Conservation (phyloP, 2,329 filamentous ascomycete species). For the Alternaria triticina region DNA sequence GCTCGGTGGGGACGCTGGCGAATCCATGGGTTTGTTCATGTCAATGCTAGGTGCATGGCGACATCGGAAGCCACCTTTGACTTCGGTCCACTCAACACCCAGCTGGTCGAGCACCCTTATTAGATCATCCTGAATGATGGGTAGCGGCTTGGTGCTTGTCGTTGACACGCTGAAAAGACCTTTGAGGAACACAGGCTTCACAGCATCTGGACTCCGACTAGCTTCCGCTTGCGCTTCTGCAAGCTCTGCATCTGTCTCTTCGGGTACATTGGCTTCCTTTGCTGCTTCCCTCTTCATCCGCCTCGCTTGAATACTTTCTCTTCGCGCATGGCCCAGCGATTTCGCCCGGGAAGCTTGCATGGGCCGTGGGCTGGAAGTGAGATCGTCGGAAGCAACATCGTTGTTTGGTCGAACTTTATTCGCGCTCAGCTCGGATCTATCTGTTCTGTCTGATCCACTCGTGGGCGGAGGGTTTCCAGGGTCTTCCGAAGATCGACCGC, state of each 20-base stretch:
- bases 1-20: slow-evolving; percentile 44
- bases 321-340: slow-evolving; percentile 84
- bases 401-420: slow-evolving; percentile 55
- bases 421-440: slow-evolving; percentile 67
- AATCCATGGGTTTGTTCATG: slow-evolving; percentile 73
- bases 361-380: slow-evolving; percentile 42
- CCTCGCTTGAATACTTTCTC: slow-evolving; percentile 90
- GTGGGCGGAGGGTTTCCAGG: slow-evolving; percentile 72
- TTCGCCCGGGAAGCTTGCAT: slow-evolving; percentile 67
- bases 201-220: slow-evolving; percentile 72
- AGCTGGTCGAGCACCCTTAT: slow-evolving; percentile 87
- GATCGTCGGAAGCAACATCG: slow-evolving; percentile 59
- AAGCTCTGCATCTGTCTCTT: slow-evolving; percentile 87
- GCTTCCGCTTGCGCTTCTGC: slow-evolving; percentile 59
- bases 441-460: slow-evolving; percentile 82
- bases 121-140: slow-evolving; percentile 85
- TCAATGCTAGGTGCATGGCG: slow-evolving; percentile 89
- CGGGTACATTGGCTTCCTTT: slow-evolving; percentile 78
- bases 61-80: slow-evolving; percentile 92
- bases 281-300: slow-evolving; percentile 75
- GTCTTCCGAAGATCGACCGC: slow-evolving; percentile 61
- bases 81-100: slow-evolving; percentile 89
- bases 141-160: slow-evolving; percentile 88
- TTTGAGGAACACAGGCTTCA: slow-evolving; percentile 95
- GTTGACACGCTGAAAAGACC: slow-evolving; percentile 97